Evolutionary conservation across 2,329 filamentous ascomycete species (phyloP), one percentile per base, ranked within the genome.

Genomic region (Arthrobotrys pseudoclavata): DNA sequence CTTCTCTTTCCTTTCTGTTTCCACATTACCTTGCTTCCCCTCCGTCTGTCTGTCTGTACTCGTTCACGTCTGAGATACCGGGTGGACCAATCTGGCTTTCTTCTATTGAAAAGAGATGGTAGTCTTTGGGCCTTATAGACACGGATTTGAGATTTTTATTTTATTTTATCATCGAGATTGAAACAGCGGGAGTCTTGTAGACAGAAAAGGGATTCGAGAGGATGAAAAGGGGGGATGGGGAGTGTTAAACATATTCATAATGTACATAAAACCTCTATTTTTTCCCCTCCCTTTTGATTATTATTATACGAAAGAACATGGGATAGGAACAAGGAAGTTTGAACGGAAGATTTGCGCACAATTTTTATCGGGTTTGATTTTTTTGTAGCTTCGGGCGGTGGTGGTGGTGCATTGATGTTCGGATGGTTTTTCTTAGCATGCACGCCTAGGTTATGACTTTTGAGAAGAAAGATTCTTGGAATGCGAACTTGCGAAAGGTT

Each of bases 31-130:
- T 60, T 60, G 42, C 55, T 34, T 60, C 61, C 42, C 7, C 42
- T 26, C 40, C 31, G 18, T 50, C 45, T 52, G 61, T 13, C 24
- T 45, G 42, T n/a, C 42, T 37, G 45, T 52, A 40, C 40, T 37
- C 48, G 37, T 64, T n/a, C 26, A n/a, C 26, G 55, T 60, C 37
- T 57, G 52, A 57, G 55, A 60, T 42, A 40, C 20, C 15, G 20
- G 55, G 55, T 34, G 20, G 55, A 26, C 55, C 52, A n/a, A 57
- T 60, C 34, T 60, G 31, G 34, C n/a, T 26, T 60, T 42, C 31
- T 37, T 18, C 55, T 34, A 60, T 60, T 60, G 55, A 60, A 42
- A 60, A 60, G 55, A 60, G 55, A 42, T 60, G n/a, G 55, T 34
- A 6, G 55, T 42, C 34, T 26, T 60, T 24, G 9, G 40, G 12